Percentiles rank a stretch among this genome's conserved stretches.
Conservation (phyloP, 345 rosid genomes). For the Hevea brasiliensis region DNA sequence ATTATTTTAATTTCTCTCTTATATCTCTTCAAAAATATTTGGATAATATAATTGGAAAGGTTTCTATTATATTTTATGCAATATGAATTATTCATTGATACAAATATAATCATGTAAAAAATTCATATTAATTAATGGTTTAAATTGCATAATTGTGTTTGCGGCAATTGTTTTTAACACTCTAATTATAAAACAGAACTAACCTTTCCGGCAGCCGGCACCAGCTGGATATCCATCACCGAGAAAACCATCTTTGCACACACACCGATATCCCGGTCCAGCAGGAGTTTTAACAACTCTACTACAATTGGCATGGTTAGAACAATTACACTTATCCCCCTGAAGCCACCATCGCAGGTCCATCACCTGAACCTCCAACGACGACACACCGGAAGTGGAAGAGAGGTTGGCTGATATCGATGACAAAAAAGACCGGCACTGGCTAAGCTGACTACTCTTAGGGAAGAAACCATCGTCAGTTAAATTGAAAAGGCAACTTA, state of each 20-base stretch:
- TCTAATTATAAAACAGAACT: no score
- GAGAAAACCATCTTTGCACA: conserved; percentile 43
- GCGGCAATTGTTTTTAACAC: no score
- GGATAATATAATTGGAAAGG: no score
- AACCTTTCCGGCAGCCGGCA: conserved; percentile 60
- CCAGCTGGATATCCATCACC: conserved; percentile 59
- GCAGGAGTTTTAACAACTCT: conserved; percentile 15
- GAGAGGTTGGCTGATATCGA: conserved; percentile 36
- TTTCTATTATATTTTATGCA: no score
- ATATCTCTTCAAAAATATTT: no score
- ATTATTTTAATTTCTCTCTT: no score
- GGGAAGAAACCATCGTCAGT: conserved; percentile 13
- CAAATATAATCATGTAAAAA: no score
- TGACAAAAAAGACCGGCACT: conserved; percentile 50
- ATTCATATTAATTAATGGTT: no score
- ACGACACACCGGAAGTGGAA: conserved; percentile 15
- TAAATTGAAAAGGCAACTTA: conserved; percentile 37
- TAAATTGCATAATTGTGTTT: no score
- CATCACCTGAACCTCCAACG: conserved; percentile 41
- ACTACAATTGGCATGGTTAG: conserved; percentile 38
- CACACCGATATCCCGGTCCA: conserved; percentile 42
- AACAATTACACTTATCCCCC: conserved; percentile 47
- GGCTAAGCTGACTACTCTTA: not conserved
- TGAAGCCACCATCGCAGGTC: conserved; percentile 67
- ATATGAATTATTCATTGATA: no score